Percentiles rank a stretch among this genome's conserved stretches.
These are phyloP conservation scores for Striga asiatica DNA, from an alignment of 257 asterid species.

Conservation along the genomic window DNA sequence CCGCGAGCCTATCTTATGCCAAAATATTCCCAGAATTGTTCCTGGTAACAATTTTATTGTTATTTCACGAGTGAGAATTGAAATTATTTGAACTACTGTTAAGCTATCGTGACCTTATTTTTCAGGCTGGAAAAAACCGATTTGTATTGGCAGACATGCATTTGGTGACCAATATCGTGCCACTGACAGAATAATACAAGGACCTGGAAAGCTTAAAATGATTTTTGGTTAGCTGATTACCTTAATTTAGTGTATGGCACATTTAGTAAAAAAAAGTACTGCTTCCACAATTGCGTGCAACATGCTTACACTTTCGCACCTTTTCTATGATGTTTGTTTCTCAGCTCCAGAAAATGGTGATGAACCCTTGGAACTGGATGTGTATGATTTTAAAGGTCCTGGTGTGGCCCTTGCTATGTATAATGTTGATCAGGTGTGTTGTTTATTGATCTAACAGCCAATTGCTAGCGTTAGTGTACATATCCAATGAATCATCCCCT, in stretches of 20 bases:
- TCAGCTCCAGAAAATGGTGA: slow-evolving; percentile 66
- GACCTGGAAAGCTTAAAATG: slow-evolving; percentile 81
- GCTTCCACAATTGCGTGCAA: background rate
- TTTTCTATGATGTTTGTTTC: background rate
- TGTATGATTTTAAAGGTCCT: slow-evolving; percentile 70
- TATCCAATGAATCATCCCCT: background rate
- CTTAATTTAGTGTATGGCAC: too few relatives aligned
- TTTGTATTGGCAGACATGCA: slow-evolving; percentile 82
- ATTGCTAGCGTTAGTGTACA: background rate
- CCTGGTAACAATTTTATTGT: slow-evolving; percentile 40
- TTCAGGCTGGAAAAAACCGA: slow-evolving; percentile 79
- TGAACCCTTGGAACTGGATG: slow-evolving; percentile 45
- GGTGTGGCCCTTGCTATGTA: slow-evolving; percentile 83
- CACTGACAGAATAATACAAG: slow-evolving; percentile 48
- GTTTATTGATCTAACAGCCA: slow-evolving; percentile 3
- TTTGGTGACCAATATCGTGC: slow-evolving; percentile 88
- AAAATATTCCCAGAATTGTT: slow-evolving; percentile 58
- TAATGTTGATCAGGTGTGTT: slow-evolving; percentile 60
- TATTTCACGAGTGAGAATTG: slow-evolving; percentile 6
- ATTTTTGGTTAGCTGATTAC: slow-evolving; percentile 51
- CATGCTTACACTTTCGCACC: background rate
- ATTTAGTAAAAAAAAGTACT: background rate
- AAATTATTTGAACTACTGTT: background rate
- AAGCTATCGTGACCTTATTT: background rate
- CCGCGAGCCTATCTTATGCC: slow-evolving; percentile 76